phyloP scores from a whole-genome alignment of 208 protist genomes.

The Sergeia podlipaevii region DNA sequence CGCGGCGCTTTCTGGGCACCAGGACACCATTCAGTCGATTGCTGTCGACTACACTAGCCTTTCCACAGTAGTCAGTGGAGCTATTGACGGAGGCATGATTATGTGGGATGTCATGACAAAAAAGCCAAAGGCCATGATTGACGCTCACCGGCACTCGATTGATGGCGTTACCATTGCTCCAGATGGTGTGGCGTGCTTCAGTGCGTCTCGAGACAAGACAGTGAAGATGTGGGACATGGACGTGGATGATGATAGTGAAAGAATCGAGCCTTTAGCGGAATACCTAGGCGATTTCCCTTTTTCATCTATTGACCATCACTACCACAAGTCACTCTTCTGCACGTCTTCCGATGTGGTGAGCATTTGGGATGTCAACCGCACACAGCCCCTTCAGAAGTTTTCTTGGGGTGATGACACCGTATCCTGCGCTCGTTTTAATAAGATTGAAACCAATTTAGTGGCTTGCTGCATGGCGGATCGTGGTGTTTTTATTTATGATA shows the following conservation, averaged over 20 bases:
- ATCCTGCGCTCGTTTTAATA: constrained; percentile 91
- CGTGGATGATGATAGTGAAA: constrained; percentile 31
- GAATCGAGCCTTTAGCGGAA: constrained; percentile 71
- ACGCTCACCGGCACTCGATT: constrained; percentile 94
- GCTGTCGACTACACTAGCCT: constrained; percentile 86
- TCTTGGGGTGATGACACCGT: constrained; percentile 95
- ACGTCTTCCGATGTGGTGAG: constrained; percentile 91
- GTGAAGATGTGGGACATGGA: constrained; percentile 96
- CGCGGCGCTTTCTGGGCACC: constrained; percentile 80
- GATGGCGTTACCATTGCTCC: constrained; percentile 89
- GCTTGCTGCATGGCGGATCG: constrained; percentile 92
- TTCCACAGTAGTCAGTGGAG: constrained; percentile 79
- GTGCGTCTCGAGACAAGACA: constrained; percentile 93
- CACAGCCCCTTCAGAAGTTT: constrained; percentile 92
- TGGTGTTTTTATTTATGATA: constrained; percentile 95
- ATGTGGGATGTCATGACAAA: constrained; percentile 88
- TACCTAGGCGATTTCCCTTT: constrained; percentile 92
- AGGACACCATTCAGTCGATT: constrained; percentile 91
- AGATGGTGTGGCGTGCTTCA: constrained; percentile 91
- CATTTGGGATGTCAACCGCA: constrained; percentile 92
- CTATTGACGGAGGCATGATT: constrained; percentile 87
- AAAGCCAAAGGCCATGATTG: constrained; percentile 54
- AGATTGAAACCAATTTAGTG: constrained; percentile 89
- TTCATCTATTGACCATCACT: constrained; percentile 93
- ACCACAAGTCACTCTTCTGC: constrained; percentile 84